Evolutionary conservation across 768 basidiomycete genomes (phyloP).

Genomic region (Tephrocybe rancida): DNA sequence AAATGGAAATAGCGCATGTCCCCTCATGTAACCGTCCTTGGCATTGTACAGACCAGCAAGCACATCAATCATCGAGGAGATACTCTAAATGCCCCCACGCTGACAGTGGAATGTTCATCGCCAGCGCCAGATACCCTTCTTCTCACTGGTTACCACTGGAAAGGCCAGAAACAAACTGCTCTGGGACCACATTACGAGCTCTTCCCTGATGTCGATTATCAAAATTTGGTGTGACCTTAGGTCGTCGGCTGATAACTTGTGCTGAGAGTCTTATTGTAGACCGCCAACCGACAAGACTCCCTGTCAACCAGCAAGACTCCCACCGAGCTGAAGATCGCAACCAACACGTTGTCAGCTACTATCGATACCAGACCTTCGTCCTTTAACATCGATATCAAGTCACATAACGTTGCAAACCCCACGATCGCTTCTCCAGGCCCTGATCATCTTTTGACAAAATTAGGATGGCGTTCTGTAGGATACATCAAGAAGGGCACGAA

Average conservation of each 20-base stretch:
- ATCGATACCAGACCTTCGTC: conserved; percentile 28
- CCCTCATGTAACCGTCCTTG: too few relatives aligned
- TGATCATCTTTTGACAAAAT: conserved; percentile 29
- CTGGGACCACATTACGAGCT: conserved; percentile 31
- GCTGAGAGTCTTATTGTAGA: conserved; percentile 3
- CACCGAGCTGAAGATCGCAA: conserved; percentile 21
- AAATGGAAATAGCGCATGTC: background rate
- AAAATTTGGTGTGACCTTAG: conserved; percentile 10
- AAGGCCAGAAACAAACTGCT: conserved; percentile 19
- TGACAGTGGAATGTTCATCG: conserved; percentile 34
- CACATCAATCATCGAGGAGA: conserved; percentile 34
- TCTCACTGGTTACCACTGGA: conserved; percentile 33
- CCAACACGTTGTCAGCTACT: conserved; percentile 26
- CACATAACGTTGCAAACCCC: conserved; percentile 22
- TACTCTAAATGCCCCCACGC: conserved; percentile 32
- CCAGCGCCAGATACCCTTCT: conserved; percentile 31
- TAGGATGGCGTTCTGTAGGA: conserved; percentile 33
- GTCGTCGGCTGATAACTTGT: background rate
- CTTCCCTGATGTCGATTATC: conserved; percentile 27
- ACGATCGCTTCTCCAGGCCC: conserved; percentile 19
- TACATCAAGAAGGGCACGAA: conserved; percentile 28
- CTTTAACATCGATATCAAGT: conserved; percentile 30
- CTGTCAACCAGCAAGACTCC: conserved; percentile 21
- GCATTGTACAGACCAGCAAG: conserved; percentile 23
- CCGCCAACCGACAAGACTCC: conserved; percentile 16